Conservation (phyloP, 108 stramenopile species). For the Schizochytrium sp. region DNA sequence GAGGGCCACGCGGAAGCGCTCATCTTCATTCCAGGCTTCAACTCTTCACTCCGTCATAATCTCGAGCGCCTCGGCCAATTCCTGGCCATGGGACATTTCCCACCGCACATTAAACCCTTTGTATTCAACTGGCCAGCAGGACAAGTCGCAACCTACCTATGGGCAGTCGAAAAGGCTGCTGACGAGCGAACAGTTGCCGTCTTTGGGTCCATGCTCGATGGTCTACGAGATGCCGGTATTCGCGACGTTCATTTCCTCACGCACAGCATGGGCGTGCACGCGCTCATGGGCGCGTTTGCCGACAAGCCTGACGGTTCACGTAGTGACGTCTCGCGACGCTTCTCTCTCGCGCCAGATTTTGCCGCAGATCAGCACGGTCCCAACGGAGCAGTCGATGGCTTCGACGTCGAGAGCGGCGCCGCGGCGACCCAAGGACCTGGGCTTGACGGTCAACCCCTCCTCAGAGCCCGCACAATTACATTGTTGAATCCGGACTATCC, state of each 20-base stretch:
- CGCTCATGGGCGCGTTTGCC: slow-evolving; percentile 30
- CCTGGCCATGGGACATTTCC: slow-evolving; percentile 43
- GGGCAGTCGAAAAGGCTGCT: neutral
- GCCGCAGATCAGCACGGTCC: neutral
- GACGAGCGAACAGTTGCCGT: slow-evolving; percentile 19
- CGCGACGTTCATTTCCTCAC: slow-evolving; percentile 40
- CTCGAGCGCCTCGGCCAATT: slow-evolving; percentile 41
- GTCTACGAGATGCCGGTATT: slow-evolving; percentile 34
- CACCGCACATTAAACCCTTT: slow-evolving; percentile 39
- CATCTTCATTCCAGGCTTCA: slow-evolving; percentile 48
- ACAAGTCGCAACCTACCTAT: slow-evolving; percentile 34
- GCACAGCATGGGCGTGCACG: slow-evolving; percentile 50
- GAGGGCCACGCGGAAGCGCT: slow-evolving; percentile 31
- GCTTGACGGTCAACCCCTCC: neutral
- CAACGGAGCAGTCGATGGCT: neutral
- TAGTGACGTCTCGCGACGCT: slow-evolving; percentile 23
- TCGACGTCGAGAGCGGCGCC: neutral
- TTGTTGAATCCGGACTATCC: slow-evolving; percentile 49
- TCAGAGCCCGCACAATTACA: slow-evolving; percentile 34
- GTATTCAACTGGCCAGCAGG: slow-evolving; percentile 40
- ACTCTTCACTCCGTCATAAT: slow-evolving; percentile 28
- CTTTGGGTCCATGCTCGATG: slow-evolving; percentile 30
- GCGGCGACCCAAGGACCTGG: neutral
- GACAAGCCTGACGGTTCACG: slow-evolving; percentile 30
- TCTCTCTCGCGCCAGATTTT: slow-evolving; percentile 28